Evolutionary conservation across 2,329 filamentous ascomycete species (phyloP).

Genomic region (Aspergillus japonicus): DNA sequence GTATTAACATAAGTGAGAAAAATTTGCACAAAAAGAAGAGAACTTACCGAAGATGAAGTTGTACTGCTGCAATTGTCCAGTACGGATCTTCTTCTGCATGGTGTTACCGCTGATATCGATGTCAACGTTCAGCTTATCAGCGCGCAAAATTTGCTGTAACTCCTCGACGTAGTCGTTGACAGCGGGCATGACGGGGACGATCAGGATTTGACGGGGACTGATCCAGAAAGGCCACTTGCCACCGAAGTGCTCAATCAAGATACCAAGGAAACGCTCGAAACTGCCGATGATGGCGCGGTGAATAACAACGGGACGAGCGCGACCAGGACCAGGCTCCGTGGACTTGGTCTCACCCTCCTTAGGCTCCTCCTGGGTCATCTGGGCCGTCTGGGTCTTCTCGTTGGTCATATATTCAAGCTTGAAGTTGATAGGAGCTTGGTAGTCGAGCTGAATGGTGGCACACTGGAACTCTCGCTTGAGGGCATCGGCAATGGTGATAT

Average conservation of each 20-base stretch:
- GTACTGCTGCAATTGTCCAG: slow-evolving; percentile 49
- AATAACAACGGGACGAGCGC: slow-evolving; percentile 52
- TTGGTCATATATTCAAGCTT: slow-evolving; percentile 81
- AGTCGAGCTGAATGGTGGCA: slow-evolving; percentile 92
- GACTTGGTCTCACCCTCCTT: slow-evolving; percentile 45
- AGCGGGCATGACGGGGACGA: slow-evolving; percentile 52
- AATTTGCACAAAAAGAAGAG: neutral
- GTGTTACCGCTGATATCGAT: slow-evolving; percentile 52
- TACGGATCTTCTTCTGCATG: slow-evolving; percentile 53
- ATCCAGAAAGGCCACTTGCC: slow-evolving; percentile 56
- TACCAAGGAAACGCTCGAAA: slow-evolving; percentile 53
- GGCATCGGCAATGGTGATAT: slow-evolving; percentile 90
- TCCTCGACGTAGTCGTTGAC: slow-evolving; percentile 51
- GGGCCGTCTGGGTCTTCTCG: slow-evolving; percentile 54
- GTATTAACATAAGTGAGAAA: slow-evolving; percentile 15
- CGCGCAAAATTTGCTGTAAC: slow-evolving; percentile 45
- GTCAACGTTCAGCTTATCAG: slow-evolving; percentile 49
- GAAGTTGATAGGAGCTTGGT: slow-evolving; percentile 82
- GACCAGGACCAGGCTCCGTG: slow-evolving; percentile 38
- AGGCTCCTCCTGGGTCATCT: slow-evolving; percentile 42
- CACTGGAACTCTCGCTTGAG: slow-evolving; percentile 82
- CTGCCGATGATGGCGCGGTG: slow-evolving; percentile 53
- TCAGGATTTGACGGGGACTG: slow-evolving; percentile 51
- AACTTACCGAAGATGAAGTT: slow-evolving; percentile 53
- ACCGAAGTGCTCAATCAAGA: slow-evolving; percentile 52